Base-by-base conservation (phyloP, 805 yeast genomes). In the Saitoella complicata region DNA sequence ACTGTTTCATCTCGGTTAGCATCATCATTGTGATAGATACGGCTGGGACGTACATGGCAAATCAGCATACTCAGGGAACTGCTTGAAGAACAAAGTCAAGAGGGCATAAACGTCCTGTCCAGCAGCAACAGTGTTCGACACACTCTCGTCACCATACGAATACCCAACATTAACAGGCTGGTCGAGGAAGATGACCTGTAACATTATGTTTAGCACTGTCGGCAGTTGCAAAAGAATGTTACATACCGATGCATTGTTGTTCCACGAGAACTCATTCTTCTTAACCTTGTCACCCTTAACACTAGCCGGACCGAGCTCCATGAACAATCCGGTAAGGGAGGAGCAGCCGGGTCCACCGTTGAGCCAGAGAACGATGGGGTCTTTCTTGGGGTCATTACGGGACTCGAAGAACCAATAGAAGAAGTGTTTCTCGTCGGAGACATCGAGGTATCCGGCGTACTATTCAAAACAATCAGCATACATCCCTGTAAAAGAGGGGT, bases 341-440 rank as follows among this genome's bases (percentile, higher is more conserved):
- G 95, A 83, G 59, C 96, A 87, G 8, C 96, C 96, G 35, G 96
- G 96, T 5, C 96, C 95, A 51, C 96, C 96, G 58, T 87, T 87
- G 54, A 87, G 68, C 97, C 95, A 86, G 53, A 88, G 68, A 45
- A 88, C 71, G 21, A 86, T 71, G 1, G 96, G 96, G 62, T 88
- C 96, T 44, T 68, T 82, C 44, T 61, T 64, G 4, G 96, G 96
- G 60, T 84, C 85, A 56, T 78, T 78, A 66, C 95, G 76, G 43
- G 93, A 80, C 63, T 87, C 96, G 54, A 88, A 88, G 56, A 80
- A 78, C 94, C 53, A 86, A 68, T 78, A 88, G 62, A 87, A 88
- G 60, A 87, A 78, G 62, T 83, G 93, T 65, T 86, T 87, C 53
- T 78, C 84, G 42, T 78, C 83, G 48, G 76, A 79, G 39, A 77